A percentile compares a stretch with the other conserved stretches of the same genome.
Conservation (phyloP, 495 filamentous ascomycete genomes). For the Cercophora sp. region DNA sequence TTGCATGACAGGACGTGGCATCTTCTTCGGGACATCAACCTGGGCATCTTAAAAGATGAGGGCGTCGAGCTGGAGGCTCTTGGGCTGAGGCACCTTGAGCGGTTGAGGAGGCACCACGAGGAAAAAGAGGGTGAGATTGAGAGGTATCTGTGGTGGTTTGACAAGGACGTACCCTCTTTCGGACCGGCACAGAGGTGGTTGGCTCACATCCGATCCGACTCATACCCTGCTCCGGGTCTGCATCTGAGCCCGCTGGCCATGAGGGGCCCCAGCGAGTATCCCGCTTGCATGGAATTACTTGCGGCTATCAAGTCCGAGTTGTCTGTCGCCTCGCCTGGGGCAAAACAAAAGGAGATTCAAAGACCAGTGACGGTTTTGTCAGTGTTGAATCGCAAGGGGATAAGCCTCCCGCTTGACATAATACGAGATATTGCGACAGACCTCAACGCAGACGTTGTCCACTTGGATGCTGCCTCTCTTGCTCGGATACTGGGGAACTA, state of each 20-base stretch:
- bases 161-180: slow-evolving; percentile 1
- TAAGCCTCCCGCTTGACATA: slow-evolving; percentile 26
- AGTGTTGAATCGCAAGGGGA: slow-evolving; percentile 33
- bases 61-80: background rate
- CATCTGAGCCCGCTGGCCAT: slow-evolving; percentile 22
- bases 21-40: too few species aligned
- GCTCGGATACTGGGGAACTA: slow-evolving; percentile 73
- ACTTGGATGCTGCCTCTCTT: slow-evolving; percentile 73
- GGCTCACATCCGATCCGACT: slow-evolving; percentile 13
- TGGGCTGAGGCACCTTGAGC: slow-evolving; percentile 12
- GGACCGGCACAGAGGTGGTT: slow-evolving; percentile 22
- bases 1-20: too few species aligned
- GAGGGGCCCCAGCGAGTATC: slow-evolving; percentile 23
- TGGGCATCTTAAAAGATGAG: too few species aligned
- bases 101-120: slow-evolving; percentile 15
- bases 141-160: slow-evolving; percentile 14
- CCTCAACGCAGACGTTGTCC: slow-evolving; percentile 69
- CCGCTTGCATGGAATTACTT: slow-evolving; percentile 32
- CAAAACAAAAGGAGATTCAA: slow-evolving; percentile 21
- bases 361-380: slow-evolving; percentile 37
- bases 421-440: slow-evolving; percentile 51
- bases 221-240: background rate
- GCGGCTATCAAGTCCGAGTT: slow-evolving; percentile 35
- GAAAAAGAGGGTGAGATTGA: slow-evolving; percentile 2
- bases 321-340: slow-evolving; percentile 20